phyloP scores from a whole-genome alignment of 2,329 filamentous ascomycete genomes.

The Pseudogymnoascus sp. region DNA sequence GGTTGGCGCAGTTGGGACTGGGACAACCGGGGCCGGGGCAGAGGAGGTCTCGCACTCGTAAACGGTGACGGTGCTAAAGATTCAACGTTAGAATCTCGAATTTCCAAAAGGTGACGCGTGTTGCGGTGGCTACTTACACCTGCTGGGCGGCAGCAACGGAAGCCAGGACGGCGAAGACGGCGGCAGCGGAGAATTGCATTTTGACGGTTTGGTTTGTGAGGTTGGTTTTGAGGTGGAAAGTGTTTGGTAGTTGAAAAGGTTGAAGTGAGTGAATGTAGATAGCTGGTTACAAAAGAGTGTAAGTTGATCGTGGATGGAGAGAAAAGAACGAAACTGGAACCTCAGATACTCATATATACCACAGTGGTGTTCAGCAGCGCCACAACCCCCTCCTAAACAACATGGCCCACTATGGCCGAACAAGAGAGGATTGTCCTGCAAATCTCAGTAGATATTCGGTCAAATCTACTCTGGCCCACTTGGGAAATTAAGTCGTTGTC shows the following conservation, averaged over 20 bases:
- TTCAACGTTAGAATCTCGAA: constrained; percentile 12
- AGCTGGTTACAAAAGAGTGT: constrained; percentile 24
- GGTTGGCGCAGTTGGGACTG: constrained; percentile 10
- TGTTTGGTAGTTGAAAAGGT: constrained; percentile 12
- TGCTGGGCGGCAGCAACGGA: constrained; percentile 20
- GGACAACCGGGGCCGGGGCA: constrained; percentile 9
- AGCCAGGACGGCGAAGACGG: constrained; percentile 25
- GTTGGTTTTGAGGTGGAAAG: constrained; percentile 11
- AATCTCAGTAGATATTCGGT: constrained; percentile 2
- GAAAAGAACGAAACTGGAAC: constrained; percentile 12
- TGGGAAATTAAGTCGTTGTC: constrained; percentile 11
- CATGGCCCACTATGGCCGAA: background rate
- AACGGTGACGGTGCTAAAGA: constrained; percentile 24
- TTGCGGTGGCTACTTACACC: constrained; percentile 15
- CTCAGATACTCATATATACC: constrained; percentile 4
- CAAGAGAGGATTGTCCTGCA: background rate
- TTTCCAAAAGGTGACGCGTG: background rate
- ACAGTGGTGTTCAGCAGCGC: constrained; percentile 6
- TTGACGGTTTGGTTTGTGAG: constrained; percentile 22
- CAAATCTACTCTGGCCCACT: constrained; percentile 4
- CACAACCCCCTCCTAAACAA: constrained; percentile 7
- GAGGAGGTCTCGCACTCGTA: constrained; percentile 19
- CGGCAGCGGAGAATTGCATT: constrained; percentile 28
- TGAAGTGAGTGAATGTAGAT: constrained; percentile 15
- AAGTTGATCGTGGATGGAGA: constrained; percentile 23